Base-by-base conservation (phyloP, 176 grass and related monocot species). In the Poa annua region DNA sequence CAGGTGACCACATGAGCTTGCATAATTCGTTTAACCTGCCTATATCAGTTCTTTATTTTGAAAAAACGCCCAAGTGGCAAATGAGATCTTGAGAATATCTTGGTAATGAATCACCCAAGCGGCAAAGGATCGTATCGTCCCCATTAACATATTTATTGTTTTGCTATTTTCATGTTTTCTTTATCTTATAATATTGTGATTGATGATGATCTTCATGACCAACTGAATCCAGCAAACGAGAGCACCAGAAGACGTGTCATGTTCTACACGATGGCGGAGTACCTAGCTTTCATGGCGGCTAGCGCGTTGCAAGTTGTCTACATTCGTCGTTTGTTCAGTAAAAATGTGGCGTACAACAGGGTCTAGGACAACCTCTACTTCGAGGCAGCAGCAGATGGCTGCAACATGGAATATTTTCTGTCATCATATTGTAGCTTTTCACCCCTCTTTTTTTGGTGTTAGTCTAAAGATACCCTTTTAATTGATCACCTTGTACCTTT, bases 291-390 rank as follows among this genome's bases (percentile, higher is more conserved):
- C 50, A 90, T 93, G 75, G 86, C 70, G 4, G 93, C 93, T 6
- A 99, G 96, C 13, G 85, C 87, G 2, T 88, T 99, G 81, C 96
- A 99, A 72, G 92, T 96, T 6, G 36, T 87, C 86, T 99, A 96
- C 85, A 94, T 99, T 62, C 96, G 93, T 22, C 96, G 96, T 36
- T 66, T 99, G 21, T 96, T 99, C 88, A 92, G 93, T 78, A 96
- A 94, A 85, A 93, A 90, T 0, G 89, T 96, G 75, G 93, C 53
- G 48, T 99, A 94, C 77, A 96, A 99, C 82, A 92, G 96, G 80
- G 87, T 99, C 59, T 97, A 97, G 87, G 42, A 54, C 75, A 72
- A 20, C n/a, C 10, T 52, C 77, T 65, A 42, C 63, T 90, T 41
- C 29, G 33, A 83, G 67, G 68, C 67, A 75, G 66, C 74, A 62